These are phyloP conservation scores for Magnaporthiopsis incrustans DNA, from an alignment of 2,329 filamentous ascomycete genomes.

Conservation along the genomic window DNA sequence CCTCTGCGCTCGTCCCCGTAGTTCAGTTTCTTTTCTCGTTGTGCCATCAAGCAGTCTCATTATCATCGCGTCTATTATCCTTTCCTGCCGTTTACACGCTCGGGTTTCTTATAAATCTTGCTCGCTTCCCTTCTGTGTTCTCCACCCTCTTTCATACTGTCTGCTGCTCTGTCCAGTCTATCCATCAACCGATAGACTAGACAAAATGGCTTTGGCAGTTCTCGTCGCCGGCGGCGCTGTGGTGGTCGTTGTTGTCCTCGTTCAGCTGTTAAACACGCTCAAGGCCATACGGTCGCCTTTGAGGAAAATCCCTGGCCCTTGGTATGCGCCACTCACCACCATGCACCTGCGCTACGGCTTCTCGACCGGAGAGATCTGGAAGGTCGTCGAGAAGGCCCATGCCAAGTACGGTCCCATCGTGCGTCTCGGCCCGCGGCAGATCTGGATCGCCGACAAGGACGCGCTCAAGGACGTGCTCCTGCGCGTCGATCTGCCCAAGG, in stretches of 20 bases:
- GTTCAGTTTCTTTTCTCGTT: too few species aligned
- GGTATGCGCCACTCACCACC: background rate
- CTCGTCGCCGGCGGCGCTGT: background rate
- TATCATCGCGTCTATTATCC: too few species aligned
- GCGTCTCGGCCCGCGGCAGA: background rate
- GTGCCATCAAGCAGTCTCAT: too few species aligned
- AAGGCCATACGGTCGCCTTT: background rate
- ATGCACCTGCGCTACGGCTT: slow-evolving; percentile 6
- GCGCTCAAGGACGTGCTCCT: slow-evolving; percentile 5
- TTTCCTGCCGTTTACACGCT: too few species aligned
- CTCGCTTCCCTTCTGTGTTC: too few species aligned
- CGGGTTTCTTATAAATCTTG: too few species aligned
- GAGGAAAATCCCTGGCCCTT: background rate
- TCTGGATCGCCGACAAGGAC: slow-evolving; percentile 4
- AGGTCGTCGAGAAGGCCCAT: slow-evolving; percentile 1
- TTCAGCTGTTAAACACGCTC: background rate
- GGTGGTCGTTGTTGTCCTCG: background rate
- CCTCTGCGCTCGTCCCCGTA: too few species aligned
- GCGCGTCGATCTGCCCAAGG: slow-evolving; percentile 3
- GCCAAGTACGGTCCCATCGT: slow-evolving; percentile 3
- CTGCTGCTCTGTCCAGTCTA: too few species aligned
- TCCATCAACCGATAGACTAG: too few species aligned
- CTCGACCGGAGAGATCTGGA: slow-evolving; percentile 3
- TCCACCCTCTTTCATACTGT: too few species aligned
- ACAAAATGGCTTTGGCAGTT: background rate